Evolutionary conservation across 1,284 basidiomycete species (phyloP).

Genomic region (Erythrobasidium hasegawianum): DNA sequence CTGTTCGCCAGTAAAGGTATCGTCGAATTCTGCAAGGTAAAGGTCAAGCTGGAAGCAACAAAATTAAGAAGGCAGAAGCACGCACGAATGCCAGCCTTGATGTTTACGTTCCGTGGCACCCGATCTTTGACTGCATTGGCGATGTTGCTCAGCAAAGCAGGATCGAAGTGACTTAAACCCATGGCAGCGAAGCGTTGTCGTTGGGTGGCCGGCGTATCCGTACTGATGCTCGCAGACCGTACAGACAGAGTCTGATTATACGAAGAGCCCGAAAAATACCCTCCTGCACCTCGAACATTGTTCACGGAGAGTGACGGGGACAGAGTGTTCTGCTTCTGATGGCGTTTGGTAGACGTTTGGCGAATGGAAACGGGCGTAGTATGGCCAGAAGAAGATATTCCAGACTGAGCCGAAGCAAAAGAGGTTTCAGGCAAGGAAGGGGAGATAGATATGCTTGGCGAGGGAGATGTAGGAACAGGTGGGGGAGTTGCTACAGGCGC

Average conservation of each 20-base stretch:
- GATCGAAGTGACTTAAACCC: constrained; percentile 59
- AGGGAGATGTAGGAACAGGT: constrained; percentile 21
- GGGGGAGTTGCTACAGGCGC: constrained; percentile 3
- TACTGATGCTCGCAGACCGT: neutral
- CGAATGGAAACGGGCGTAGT: neutral
- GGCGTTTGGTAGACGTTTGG: neutral
- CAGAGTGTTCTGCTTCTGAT: constrained; percentile 22
- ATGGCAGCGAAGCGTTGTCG: constrained; percentile 8
- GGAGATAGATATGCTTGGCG: constrained; percentile 17
- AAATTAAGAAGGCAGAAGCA: constrained; percentile 53
- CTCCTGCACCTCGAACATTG: too few relatives aligned
- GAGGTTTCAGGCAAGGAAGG: constrained; percentile 22
- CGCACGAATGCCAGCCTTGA: constrained; percentile 59
- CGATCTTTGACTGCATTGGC: constrained; percentile 82
- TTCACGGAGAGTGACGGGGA: constrained; percentile 5
- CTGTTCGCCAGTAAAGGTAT: constrained; percentile 77
- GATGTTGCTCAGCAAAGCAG: constrained; percentile 77
- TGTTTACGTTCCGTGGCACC: constrained; percentile 76
- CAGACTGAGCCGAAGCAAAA: constrained; percentile 7
- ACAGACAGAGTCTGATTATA: neutral
- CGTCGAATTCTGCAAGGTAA: neutral
- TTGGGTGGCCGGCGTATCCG: constrained; percentile 5
- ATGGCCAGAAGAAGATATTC: constrained; percentile 6
- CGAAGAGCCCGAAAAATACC: neutral
- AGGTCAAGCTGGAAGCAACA: constrained; percentile 51